phyloP scores from a whole-genome alignment of 495 filamentous ascomycete species.

The Barbatosphaeria neglecta region DNA sequence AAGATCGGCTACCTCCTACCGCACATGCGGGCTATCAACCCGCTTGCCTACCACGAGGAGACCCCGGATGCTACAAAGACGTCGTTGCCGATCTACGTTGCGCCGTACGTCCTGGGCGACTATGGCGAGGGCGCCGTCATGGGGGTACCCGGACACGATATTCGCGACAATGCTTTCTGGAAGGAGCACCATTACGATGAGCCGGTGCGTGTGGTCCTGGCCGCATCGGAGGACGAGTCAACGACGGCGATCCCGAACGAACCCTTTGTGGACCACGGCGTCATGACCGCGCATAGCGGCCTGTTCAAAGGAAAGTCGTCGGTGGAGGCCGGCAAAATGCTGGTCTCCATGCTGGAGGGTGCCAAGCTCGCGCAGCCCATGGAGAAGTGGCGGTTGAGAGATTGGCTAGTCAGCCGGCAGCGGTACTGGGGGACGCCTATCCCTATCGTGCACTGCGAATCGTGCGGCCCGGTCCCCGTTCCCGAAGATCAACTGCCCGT shows the following conservation, averaged over 20 bases:
- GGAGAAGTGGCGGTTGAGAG: slow-evolving; percentile 65
- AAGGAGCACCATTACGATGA: slow-evolving; percentile 47
- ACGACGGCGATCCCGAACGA: slow-evolving; percentile 25
- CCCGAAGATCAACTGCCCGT: slow-evolving; percentile 68
- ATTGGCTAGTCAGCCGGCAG: slow-evolving; percentile 83
- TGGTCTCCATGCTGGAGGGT: slow-evolving; percentile 46
- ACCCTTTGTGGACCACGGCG: slow-evolving; percentile 49
- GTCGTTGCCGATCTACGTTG: slow-evolving; percentile 63
- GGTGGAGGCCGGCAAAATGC: slow-evolving; percentile 45
- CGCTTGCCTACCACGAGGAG: slow-evolving; percentile 45
- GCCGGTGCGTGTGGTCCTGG: slow-evolving; percentile 39
- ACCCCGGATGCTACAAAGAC: slow-evolving; percentile 35
- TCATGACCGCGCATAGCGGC: slow-evolving; percentile 53
- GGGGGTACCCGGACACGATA: slow-evolving; percentile 81
- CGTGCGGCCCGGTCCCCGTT: slow-evolving; percentile 71
- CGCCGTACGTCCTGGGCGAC: slow-evolving; percentile 76
- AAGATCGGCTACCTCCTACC: slow-evolving; percentile 62
- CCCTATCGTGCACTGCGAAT: slow-evolving; percentile 71
- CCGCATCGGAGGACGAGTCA: slow-evolving; percentile 38
- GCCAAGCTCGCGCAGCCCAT: slow-evolving; percentile 43
- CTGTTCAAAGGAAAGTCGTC: slow-evolving; percentile 48
- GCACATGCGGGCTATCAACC: slow-evolving; percentile 51
- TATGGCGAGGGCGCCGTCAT: slow-evolving; percentile 87
- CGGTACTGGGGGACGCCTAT: slow-evolving; percentile 88
- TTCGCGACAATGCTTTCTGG: slow-evolving; percentile 69